A percentile compares a stretch with the other conserved stretches of the same genome.
These are phyloP conservation scores for Stentor coeruleus DNA, from an alignment of 73 alveolate genomes.

Conservation along the genomic window DNA sequence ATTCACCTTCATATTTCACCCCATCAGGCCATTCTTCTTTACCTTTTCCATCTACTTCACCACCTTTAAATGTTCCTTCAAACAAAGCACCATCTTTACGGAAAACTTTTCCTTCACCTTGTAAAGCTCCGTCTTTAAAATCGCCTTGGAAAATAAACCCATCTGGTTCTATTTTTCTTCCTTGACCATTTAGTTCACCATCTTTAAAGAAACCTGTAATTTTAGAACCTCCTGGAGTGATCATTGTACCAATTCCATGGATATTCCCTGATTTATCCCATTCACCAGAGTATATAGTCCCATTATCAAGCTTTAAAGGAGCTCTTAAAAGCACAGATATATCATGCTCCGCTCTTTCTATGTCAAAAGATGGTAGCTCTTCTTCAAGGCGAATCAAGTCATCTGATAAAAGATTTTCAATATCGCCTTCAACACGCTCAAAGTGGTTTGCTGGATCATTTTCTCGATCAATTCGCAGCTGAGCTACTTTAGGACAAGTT, in stretches of 20 bases:
- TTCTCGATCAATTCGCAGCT: too few species aligned
- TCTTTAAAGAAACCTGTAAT: not conserved
- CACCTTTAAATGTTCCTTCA: not conserved
- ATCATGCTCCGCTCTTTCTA: too few species aligned
- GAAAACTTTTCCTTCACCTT: not conserved
- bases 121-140: not conserved
- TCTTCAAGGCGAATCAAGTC: too few species aligned
- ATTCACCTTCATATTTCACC: slow-evolving; percentile 40
- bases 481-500: too few species aligned
- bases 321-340: too few species aligned
- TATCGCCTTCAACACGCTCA: too few species aligned
- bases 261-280: too few species aligned
- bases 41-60: slow-evolving; percentile 21
- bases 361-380: too few species aligned
- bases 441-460: too few species aligned
- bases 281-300: too few species aligned
- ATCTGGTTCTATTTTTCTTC: not conserved
- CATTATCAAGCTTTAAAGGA: too few species aligned
- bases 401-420: too few species aligned
- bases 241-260: not conserved
- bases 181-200: not conserved
- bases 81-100: not conserved
- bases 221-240: not conserved
- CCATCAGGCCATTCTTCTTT: slow-evolving; percentile 38
- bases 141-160: not conserved